Evolutionary conservation across 2,329 filamentous ascomycete species (phyloP), one percentile per base, ranked within the genome.

Genomic region (Aspergillus neotritici): DNA sequence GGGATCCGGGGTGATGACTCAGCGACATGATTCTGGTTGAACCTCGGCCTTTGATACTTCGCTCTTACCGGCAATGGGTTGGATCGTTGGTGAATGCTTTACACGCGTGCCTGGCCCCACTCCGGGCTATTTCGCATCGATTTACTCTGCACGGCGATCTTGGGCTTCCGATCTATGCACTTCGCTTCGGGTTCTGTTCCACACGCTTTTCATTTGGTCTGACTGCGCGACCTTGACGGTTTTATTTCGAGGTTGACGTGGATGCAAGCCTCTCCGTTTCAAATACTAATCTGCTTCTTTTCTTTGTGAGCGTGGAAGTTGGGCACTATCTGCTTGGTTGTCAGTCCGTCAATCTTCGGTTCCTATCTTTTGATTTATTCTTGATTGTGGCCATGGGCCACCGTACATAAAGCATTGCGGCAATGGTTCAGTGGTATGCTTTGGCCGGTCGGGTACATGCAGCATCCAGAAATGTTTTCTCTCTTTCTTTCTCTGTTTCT

Each of bases 111-210:
- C 31, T 39, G 36, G 31, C 14, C 32, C 25, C 30, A 15, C 38
- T 37, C 34, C 35, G 34, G 44, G 40, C 49, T 44, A 45, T 47
- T 44, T 46, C 47, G 47, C 46, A 43, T 55, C 49, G 51, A 51
- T 53, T 51, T 55, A 51, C 46, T 50, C 43, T 34, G 34, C 47
- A 34, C 46, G 42, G 41, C 31, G 38, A 40, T 44, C 44, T 47
- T 50, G 46, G 46, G 46, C 42, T 48, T 39, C 44, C 34, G 45
- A 48, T 46, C 41, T 48, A 47, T 48, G 28, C 34, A 39, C 39
- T 46, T 45, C 32, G 40, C 33, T 32, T 34, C 39, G 29, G 36
- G 37, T 43, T 37, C 36, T 39, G 41, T 47, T 37, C 46, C 41
- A 46, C 48, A 45, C 43, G 34, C 41, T 31, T 46, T 40, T 47